Base-by-base conservation (phyloP, 1,139 yeast species). In the Pichia sp. region DNA sequence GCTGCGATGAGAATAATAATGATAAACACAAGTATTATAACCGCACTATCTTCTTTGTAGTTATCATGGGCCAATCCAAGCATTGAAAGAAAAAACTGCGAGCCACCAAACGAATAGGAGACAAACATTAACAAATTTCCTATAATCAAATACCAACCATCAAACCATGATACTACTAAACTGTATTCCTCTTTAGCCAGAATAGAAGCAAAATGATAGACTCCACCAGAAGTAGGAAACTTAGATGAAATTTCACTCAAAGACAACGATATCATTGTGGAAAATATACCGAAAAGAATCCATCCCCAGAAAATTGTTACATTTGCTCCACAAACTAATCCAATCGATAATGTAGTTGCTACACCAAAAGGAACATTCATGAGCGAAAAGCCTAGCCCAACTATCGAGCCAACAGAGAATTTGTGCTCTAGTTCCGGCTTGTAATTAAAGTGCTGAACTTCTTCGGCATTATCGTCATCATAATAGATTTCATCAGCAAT, bases 301-400 rank as follows among this genome's bases (percentile, higher is more conserved):
- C 85, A 82, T 0, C 91, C 91, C 59, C 79, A 76, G 35, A 82
- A 62, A 38, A 82, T 76, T 0, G 89, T 79, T 11, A 77, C 77
- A 44, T 81, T 80, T 0, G 85, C 85, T 7, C 91, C 91, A 58
- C 81, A 83, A 18, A 77, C 68, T 42, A 82, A 62, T 1, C 84
- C 78, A 35, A 80, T 79, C 60, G 81, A 75, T 54, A 82, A 65
- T 0, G 86, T 80, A 1, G 84, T 76, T 5, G 85, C 76, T 52
- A 82, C 68, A 1, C 89, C 88, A 56, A 82, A 71, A 0, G 88
- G 89, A 0, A 84, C 88, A 18, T 84, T 84, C 89, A 82, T 81
- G 21, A 82, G 61, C 2, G 86, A 78, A 55, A 81, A 80, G 1
- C 91, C 88, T 23, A 82, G 62, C 2, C 89, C 91, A 34, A 82